Evolutionary conservation across 176 grass and related monocot species (phyloP).

Genomic region (Leersia perrieri): DNA sequence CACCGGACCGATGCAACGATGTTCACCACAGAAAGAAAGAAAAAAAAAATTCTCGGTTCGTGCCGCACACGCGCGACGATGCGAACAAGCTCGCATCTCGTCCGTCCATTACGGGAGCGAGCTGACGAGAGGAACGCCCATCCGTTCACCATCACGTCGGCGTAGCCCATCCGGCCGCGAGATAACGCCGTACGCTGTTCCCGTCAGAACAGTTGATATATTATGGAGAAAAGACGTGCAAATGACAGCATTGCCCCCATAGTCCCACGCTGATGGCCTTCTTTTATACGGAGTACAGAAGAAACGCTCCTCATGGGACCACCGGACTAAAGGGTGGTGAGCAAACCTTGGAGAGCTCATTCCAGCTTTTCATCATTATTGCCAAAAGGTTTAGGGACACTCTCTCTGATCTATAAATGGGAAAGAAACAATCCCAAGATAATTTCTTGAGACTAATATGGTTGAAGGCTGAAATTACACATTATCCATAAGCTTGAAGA

Average conservation of each 20-base stretch:
- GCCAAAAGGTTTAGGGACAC: slow-evolving; percentile 29
- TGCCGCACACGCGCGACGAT: background rate
- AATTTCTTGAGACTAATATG: background rate
- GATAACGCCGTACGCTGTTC: slow-evolving; percentile 15
- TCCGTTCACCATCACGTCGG: background rate
- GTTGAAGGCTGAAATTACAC: background rate
- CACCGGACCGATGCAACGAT: background rate
- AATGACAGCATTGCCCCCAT: slow-evolving; percentile 1
- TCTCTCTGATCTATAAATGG: slow-evolving; percentile 18
- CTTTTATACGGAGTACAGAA: background rate
- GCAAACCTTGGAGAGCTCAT: slow-evolving; percentile 23
- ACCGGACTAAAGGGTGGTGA: slow-evolving; percentile 27
- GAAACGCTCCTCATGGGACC: slow-evolving; percentile 15
- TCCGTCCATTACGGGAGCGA: background rate
- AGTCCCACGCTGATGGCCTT: background rate
- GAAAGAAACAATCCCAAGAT: slow-evolving; percentile 3
- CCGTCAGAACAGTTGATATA: background rate
- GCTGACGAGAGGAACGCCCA: background rate
- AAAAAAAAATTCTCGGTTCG: background rate
- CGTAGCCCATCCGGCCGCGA: background rate
- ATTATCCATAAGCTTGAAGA: background rate
- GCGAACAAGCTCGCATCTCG: background rate
- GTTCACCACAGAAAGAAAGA: background rate
- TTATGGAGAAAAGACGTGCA: background rate
- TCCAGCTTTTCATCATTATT: slow-evolving; percentile 41